These are phyloP conservation scores for Amanita jacksonii DNA, from an alignment of 768 basidiomycete genomes.

Conservation along the genomic window DNA sequence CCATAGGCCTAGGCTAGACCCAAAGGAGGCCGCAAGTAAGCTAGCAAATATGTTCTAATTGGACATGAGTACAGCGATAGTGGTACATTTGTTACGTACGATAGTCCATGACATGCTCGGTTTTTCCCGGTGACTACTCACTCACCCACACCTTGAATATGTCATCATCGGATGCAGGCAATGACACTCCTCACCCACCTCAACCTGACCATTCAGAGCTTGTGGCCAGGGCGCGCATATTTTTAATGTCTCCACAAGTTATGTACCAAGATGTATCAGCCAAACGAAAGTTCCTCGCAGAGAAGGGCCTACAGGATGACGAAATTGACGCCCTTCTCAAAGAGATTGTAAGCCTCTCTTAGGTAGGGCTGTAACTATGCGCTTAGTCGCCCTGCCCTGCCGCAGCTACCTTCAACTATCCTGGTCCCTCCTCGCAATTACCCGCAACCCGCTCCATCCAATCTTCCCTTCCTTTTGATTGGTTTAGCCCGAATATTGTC, in stretches of 20 bases:
- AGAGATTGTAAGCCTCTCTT: conserved; percentile 35
- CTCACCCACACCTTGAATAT: no score
- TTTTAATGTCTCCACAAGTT: conserved; percentile 59
- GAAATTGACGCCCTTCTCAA: conserved; percentile 55
- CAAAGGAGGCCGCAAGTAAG: conserved; percentile 81
- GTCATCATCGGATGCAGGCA: neutral
- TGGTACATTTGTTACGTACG: no score
- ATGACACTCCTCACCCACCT: neutral
- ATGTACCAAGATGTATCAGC: conserved; percentile 42
- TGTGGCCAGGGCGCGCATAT: conserved; percentile 46
- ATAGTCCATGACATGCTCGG: no score
- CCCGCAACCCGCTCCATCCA: conserved; percentile 60
- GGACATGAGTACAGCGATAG: no score
- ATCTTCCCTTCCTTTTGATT: conserved; percentile 55
- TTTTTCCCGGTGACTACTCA: no score
- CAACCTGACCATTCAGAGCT: conserved; percentile 30
- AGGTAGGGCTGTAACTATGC: neutral
- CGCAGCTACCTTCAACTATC: conserved; percentile 32
- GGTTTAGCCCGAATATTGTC: conserved; percentile 50
- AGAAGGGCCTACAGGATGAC: conserved; percentile 55
- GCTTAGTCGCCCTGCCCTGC: neutral
- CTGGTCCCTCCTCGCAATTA: conserved; percentile 64
- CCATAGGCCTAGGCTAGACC: conserved; percentile 67
- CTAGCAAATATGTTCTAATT: conserved; percentile 78
- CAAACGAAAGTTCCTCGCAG: conserved; percentile 55